Base-by-base conservation (phyloP, 768 basidiomycete species). In the Amanita phalloides region DNA sequence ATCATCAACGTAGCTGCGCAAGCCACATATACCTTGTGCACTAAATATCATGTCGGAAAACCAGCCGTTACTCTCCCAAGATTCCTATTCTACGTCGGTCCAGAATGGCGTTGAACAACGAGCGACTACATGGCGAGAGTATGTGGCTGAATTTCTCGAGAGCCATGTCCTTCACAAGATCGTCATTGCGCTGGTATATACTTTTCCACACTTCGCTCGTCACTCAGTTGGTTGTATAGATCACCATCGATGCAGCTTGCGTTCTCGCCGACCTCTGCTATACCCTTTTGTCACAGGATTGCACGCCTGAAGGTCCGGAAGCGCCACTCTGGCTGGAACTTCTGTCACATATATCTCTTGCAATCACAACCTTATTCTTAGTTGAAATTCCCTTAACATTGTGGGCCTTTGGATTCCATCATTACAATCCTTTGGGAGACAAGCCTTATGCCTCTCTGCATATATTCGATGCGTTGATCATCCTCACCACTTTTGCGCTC, bases 221-320 rank as follows among this genome's bases (percentile, higher is more conserved):
- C 37, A 30, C 26, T 38, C 4, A 6, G 17, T 38, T 23, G 13
- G 7, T 52, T 32, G 21, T 55, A 51, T 60, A 75, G 83, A 82
- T 82, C 54, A 56, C 74, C 3, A 72, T 82, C 46, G 88, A 91
- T 64, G 81, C 81, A 6, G 56, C 58, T 2, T 86, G 84, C 59
- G 85, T 89, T n/a, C 74, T 90, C 32, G 70, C 75, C 23, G 87
- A 90, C 64, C 72, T 91, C 5, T 72, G 68, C 13, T 87, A 83
- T 60, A 79, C 77, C 20, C 78, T 90, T 54, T 75, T 90, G 28
- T 72, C 71, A 25, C 66, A 76, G 14, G 61, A 60, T 13, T 88
- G 86, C 60, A 62, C 64, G 7, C 67, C 71, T 3, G 57, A 66
- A 56, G 48, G 61, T 9, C 66, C 71, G 25, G 75, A 76, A 11